Base-by-base conservation (phyloP, 805 yeast species). In the Schizosaccharomyces octosporus region DNA sequence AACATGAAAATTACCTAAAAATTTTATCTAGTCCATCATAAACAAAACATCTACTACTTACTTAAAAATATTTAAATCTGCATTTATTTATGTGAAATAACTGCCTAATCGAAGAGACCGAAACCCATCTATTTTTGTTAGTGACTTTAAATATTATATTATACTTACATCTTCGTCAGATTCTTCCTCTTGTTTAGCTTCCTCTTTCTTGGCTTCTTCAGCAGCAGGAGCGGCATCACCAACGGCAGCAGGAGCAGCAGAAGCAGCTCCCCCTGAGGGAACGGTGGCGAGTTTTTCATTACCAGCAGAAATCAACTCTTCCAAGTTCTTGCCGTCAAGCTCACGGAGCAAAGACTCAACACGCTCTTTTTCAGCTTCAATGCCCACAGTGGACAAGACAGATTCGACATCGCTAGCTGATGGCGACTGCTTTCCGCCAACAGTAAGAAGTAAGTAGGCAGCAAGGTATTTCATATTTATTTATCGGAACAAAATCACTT, bases 251-350 rank as follows among this genome's bases (percentile, higher is more conserved):
- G 80, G 80, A 72, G 79, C 80, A 72, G 81, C 78, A 70, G 84
- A 76, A 69, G 93, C 95, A 75, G 96, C 93, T 79, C 95, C 97
- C 76, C 96, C 97, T 72, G 96, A 71, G 77, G 97, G 97, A 68
- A 90, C 94, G 69, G 97, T 83, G 70, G 97, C 94, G 74, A 93
- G 86, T 81, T 93, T 93, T 79, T 84, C 78, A 78, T 85, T 78
- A 81, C 98, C 98, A 79, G 83, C 93, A 71, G 95, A 85, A 71
- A 93, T 82, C 78, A 93, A 83, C 71, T 66, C 41, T 36, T 48
- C 57, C 39, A 87, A 81, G 73, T 85, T 73, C 84, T 93, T 93
- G 77, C 97, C 98, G 76, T 87, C 93, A 71, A 93, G 80, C 72
- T 93, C 85, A 69, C 84, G 69, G 71, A 93, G 77, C 72, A 93